Evolutionary conservation across 2,329 filamentous ascomycete species (phyloP).

Genomic region (Verticillium zaregamsianum): DNA sequence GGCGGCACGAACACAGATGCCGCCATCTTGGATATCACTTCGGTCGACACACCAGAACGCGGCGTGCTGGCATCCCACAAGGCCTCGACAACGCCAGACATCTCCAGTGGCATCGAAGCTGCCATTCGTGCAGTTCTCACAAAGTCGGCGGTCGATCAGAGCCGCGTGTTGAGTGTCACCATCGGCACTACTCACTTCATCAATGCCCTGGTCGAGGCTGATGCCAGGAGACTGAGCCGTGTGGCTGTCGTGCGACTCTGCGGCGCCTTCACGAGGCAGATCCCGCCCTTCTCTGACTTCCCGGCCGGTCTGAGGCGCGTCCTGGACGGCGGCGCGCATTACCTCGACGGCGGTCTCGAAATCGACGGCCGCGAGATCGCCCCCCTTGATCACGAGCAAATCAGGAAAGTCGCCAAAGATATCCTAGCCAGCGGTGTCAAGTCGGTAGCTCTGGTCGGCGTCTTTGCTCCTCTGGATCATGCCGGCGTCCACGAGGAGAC

Average conservation of each 20-base stretch:
- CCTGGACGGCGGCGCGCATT: slow-evolving; percentile 34
- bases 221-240: slow-evolving; percentile 34
- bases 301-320: slow-evolving; percentile 33
- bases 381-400: slow-evolving; percentile 29
- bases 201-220: slow-evolving; percentile 43
- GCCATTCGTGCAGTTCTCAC: slow-evolving; percentile 39
- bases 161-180: slow-evolving; percentile 39
- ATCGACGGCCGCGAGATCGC: slow-evolving; percentile 43
- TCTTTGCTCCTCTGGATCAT: slow-evolving; percentile 42
- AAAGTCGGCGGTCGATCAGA: slow-evolving; percentile 29
- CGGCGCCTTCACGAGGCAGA: slow-evolving; percentile 37
- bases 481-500: slow-evolving; percentile 33
- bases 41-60: slow-evolving; percentile 25
- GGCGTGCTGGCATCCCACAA: slow-evolving; percentile 44
- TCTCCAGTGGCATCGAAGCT: slow-evolving; percentile 42
- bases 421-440: slow-evolving; percentile 31
- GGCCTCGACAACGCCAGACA: slow-evolving; percentile 44
- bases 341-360: slow-evolving; percentile 41
- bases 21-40: slow-evolving; percentile 38
- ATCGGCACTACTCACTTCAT: slow-evolving; percentile 49
- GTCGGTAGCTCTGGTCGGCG: slow-evolving; percentile 36
- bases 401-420: slow-evolving; percentile 24
- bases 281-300: slow-evolving; percentile 43
- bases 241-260: slow-evolving; percentile 43
- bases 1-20: slow-evolving; percentile 39